A percentile compares a stretch with the other conserved stretches of the same genome.
Evolutionary conservation across 495 filamentous ascomycete species (phyloP).

Genomic region (Acidomyces sp.): DNA sequence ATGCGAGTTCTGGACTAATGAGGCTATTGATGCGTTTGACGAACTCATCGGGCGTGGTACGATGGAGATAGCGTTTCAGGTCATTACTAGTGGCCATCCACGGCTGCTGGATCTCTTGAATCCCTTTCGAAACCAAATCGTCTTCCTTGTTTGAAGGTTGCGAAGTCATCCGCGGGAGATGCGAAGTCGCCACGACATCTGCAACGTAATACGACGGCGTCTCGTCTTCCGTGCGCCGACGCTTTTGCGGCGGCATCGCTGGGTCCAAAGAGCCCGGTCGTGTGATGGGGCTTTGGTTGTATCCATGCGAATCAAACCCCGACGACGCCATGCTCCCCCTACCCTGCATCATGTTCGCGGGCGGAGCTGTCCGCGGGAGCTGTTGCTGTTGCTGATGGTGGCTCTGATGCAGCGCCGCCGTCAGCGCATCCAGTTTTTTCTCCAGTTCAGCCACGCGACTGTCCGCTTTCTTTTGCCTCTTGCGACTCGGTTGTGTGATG

Average conservation of each 20-base stretch:
- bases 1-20: constrained; percentile 48
- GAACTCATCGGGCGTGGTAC: constrained; percentile 15
- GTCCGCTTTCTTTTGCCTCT: constrained; percentile 88
- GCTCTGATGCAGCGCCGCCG: constrained; percentile 53
- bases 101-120: constrained; percentile 3
- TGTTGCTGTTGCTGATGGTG: constrained; percentile 35
- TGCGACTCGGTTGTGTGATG: constrained; percentile 69
- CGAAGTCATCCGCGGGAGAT: background rate
- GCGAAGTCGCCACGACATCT: background rate
- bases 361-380: constrained; percentile 21
- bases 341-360: constrained; percentile 17
- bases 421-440: constrained; percentile 84
- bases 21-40: constrained; percentile 42
- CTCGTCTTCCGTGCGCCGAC: constrained; percentile 7
- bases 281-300: constrained; percentile 1
- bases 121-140: background rate
- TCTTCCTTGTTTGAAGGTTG: background rate
- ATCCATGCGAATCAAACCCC: constrained; percentile 4
- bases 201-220: background rate
- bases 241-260: constrained; percentile 7
- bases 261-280: background rate
- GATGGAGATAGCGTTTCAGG: constrained; percentile 12
- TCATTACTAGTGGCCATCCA: constrained; percentile 5
- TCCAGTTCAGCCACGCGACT: constrained; percentile 85
- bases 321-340: constrained; percentile 3